A percentile compares a stretch with the other conserved stretches of the same genome.
Conservation (phyloP, 805 yeast species). For the Wickerhamiella shivajii region DNA sequence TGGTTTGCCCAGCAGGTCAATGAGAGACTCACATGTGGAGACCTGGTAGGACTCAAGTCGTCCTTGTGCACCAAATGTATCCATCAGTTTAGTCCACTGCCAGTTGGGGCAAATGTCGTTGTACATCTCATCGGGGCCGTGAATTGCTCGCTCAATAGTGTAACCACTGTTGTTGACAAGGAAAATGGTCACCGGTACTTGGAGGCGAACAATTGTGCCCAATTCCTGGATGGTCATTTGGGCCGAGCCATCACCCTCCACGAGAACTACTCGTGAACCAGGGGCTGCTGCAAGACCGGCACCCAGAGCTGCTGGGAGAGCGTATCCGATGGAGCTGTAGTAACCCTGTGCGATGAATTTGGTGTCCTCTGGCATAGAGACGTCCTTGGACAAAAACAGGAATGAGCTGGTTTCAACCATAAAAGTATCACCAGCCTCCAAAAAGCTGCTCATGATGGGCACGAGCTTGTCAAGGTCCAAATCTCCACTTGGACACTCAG, state of each 20-base stretch:
- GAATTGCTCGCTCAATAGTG: conserved; percentile 75
- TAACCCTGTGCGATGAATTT: conserved; percentile 46
- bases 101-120: conserved; percentile 73
- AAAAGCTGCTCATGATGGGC: conserved; percentile 27
- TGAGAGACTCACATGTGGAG: conserved; percentile 28
- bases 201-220: conserved; percentile 45
- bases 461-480: conserved; percentile 20
- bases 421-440: conserved; percentile 53
- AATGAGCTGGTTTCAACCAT: conserved; percentile 75
- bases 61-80: conserved; percentile 33
- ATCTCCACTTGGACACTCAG: conserved; percentile 1
- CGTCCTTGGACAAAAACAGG: conserved; percentile 61
- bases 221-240: conserved; percentile 88
- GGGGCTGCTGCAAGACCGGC: conserved; percentile 36
- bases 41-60: conserved; percentile 25
- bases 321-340: conserved; percentile 78
- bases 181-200: conserved; percentile 52
- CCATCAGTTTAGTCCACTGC: conserved; percentile 62
- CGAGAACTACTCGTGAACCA: conserved; percentile 44
- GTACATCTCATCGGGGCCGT: conserved; percentile 61
- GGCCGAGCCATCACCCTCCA: conserved; percentile 90
- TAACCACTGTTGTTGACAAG: conserved; percentile 77
- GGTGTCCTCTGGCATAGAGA: conserved; percentile 41
- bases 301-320: conserved; percentile 77
- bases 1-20: conserved; percentile 25